phyloP scores from a whole-genome alignment of 352 stramenopile genomes.

The Phytophthora lateralis region DNA sequence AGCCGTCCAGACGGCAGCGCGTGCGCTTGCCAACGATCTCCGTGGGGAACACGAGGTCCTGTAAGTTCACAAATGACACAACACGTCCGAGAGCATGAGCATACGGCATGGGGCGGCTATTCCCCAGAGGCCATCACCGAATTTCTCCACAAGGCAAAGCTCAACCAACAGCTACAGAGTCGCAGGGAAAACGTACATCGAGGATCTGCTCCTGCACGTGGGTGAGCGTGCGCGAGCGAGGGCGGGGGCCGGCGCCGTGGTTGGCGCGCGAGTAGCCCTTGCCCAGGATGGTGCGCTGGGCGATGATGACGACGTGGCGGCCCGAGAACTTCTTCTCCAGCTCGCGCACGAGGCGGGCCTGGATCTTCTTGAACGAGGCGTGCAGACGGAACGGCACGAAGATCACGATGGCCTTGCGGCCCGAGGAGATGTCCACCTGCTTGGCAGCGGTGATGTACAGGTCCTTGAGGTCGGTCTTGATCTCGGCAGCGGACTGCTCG shows the following conservation, averaged over 20 bases:
- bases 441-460: slow-evolving; percentile 99
- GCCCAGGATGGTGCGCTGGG: slow-evolving; percentile 98
- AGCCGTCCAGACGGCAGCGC: slow-evolving; percentile 96
- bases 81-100: slow-evolving; percentile 54
- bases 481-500: slow-evolving; percentile 94
- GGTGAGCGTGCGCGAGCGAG: slow-evolving; percentile 97
- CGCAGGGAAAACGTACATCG: slow-evolving; percentile 84
- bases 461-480: slow-evolving; percentile 98
- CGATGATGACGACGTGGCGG: slow-evolving; percentile 98
- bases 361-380: slow-evolving; percentile 99
- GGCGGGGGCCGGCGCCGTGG: slow-evolving; percentile 95
- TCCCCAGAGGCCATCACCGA: slow-evolving; percentile 90
- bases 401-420: slow-evolving; percentile 98
- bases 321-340: slow-evolving; percentile 99
- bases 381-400: slow-evolving; percentile 99
- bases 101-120: slow-evolving; percentile 90
- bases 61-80: slow-evolving; percentile 34
- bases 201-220: slow-evolving; percentile 99
- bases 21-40: slow-evolving; percentile 99
- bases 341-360: slow-evolving; percentile 97
- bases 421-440: slow-evolving; percentile 96
- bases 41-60: slow-evolving; percentile 99
- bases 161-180: slow-evolving; percentile 7
- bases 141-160: slow-evolving; percentile 42
- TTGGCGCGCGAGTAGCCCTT: slow-evolving; percentile 96